A percentile compares a stretch with the other conserved stretches of the same genome.
Conservation (phyloP, 768 basidiomycete genomes). For the Termitomyces sp. region DNA sequence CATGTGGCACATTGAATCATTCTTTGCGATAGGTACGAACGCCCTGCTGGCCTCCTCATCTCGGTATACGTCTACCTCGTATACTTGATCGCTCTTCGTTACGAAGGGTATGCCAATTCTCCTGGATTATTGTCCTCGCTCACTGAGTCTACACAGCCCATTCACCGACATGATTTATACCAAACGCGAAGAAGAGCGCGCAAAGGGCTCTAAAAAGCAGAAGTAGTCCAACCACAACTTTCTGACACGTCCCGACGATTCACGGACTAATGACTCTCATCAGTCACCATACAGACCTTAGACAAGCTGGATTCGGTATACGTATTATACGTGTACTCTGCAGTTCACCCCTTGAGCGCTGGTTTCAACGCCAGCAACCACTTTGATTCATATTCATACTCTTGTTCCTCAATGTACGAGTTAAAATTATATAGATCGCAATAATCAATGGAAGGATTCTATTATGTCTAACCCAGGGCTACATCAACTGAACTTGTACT, state of each 20-base stretch:
- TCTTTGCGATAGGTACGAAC: slow-evolving; percentile 60
- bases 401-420: neutral
- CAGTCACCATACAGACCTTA: slow-evolving; percentile 11
- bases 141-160: slow-evolving; percentile 39
- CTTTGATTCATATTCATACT: slow-evolving; percentile 4
- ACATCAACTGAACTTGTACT: slow-evolving; percentile 32
- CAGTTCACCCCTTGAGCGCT: slow-evolving; percentile 1
- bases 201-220: slow-evolving; percentile 19
- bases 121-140: neutral
- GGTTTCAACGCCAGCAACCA: slow-evolving; percentile 23
- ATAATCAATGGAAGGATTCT: neutral
- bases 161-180: slow-evolving; percentile 85
- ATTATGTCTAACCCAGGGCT: neutral
- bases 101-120: slow-evolving; percentile 72
- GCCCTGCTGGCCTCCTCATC: slow-evolving; percentile 80
- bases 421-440: slow-evolving; percentile 3
- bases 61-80: slow-evolving; percentile 79
- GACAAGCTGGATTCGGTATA: neutral
- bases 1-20: neutral
- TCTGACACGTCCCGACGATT: slow-evolving; percentile 5
- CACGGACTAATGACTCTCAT: slow-evolving; percentile 16
- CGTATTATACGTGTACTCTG: too few relatives aligned
- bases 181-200: slow-evolving; percentile 38
- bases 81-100: slow-evolving; percentile 80
- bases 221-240: slow-evolving; percentile 3